Evolutionary conservation across 78 protist species (phyloP).

Genomic region (Emiliania huxleyi): DNA sequence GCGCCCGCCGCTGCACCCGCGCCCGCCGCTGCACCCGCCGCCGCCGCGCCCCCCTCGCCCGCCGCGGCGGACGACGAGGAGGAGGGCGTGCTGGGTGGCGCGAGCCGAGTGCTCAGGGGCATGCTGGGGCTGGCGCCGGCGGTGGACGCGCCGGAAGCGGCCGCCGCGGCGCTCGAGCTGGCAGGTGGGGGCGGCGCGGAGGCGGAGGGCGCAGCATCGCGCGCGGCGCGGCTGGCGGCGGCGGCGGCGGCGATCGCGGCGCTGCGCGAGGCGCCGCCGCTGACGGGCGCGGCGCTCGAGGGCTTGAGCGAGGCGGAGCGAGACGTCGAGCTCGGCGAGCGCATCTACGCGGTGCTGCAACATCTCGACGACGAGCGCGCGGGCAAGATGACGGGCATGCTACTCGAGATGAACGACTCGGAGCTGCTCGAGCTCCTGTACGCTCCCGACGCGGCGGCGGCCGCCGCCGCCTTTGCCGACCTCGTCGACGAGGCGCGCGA

Average conservation of each 20-base stretch:
- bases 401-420: background rate
- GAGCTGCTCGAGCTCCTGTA: background rate
- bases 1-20: background rate
- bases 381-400: slow-evolving; percentile 1
- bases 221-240: background rate
- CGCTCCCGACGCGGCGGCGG: background rate
- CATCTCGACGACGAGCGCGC: background rate
- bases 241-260: background rate
- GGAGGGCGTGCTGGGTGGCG: background rate
- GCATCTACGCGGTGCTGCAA: background rate
- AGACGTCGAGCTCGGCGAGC: background rate
- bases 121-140: background rate
- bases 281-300: background rate
- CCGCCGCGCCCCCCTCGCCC: no score
- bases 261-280: background rate
- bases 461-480: background rate
- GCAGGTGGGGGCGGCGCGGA: no score
- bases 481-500: background rate
- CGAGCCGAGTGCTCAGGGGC: background rate
- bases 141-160: background rate
- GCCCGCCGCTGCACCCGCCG: background rate
- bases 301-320: background rate
- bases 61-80: no score
- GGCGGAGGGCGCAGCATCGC: no score
- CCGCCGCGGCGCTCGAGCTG: no score